Evolutionary conservation across 441 rosid genomes (phyloP).

Genomic region (Adansonia madagascariensis): DNA sequence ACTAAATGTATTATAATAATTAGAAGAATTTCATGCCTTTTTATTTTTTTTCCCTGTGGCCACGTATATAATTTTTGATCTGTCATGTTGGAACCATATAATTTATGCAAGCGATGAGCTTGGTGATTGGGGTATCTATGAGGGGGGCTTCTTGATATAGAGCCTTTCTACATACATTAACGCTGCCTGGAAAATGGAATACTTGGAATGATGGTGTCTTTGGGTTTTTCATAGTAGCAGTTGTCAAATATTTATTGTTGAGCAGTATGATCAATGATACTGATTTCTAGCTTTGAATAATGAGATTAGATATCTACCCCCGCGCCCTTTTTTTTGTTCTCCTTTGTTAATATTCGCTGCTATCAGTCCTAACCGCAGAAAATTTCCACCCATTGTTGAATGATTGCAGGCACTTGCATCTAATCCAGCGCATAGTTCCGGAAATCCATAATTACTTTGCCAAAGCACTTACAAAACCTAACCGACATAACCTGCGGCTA

Average conservation of each 20-base stretch:
- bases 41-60: too few species aligned
- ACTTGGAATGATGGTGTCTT: neutral
- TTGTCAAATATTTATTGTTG: too few species aligned
- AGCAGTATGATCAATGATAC: neutral
- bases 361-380: neutral
- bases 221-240: neutral
- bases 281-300: too few species aligned
- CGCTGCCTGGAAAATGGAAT: neutral
- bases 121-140: neutral
- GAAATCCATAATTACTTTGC: constrained; percentile 82
- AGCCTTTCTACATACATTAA: neutral
- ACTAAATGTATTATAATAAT: neutral
- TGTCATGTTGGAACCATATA: neutral
- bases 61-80: too few species aligned
- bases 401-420: constrained; percentile 70
- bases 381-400: neutral
- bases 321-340: neutral
- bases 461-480: constrained; percentile 74
- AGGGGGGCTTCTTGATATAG: too few species aligned
- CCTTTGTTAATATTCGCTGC: neutral
- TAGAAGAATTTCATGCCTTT: neutral
- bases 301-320: too few species aligned
- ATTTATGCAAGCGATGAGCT: neutral
- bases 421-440: constrained; percentile 79
- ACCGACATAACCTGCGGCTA: constrained; percentile 60